These are phyloP conservation scores for Aspergillus bertholletiae DNA, from an alignment of 495 filamentous ascomycete genomes.

Conservation along the genomic window DNA sequence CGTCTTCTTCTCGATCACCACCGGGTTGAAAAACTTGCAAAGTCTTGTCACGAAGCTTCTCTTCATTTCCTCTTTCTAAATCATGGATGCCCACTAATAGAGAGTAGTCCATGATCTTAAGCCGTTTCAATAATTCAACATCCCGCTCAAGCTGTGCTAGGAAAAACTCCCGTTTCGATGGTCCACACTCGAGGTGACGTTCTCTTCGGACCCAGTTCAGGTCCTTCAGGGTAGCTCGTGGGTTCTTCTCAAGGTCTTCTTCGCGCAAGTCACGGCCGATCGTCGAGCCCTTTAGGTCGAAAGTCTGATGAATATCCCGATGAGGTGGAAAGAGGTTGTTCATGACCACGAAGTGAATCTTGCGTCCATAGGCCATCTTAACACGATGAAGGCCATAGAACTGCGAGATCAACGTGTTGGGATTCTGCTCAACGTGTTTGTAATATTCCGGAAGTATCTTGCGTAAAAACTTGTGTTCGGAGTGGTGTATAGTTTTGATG, in stretches of 20 bases:
- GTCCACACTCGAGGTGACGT: slow-evolving; percentile 80
- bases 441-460: slow-evolving; percentile 94
- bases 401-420: slow-evolving; percentile 94
- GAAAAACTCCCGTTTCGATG: slow-evolving; percentile 80
- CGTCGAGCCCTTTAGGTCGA: slow-evolving; percentile 96
- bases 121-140: slow-evolving; percentile 74
- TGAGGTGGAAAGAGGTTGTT: slow-evolving; percentile 99
- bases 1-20: slow-evolving; percentile 57
- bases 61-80: slow-evolving; percentile 82
- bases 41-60: slow-evolving; percentile 92
- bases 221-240: slow-evolving; percentile 92
- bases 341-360: slow-evolving; percentile 99
- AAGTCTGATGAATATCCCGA: slow-evolving; percentile 94
- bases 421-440: slow-evolving; percentile 86
- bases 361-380: slow-evolving; percentile 96
- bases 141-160: slow-evolving; percentile 85
- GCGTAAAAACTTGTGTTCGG: slow-evolving; percentile 90
- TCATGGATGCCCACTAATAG: slow-evolving; percentile 94
- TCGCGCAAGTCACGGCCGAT: slow-evolving; percentile 88
- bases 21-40: slow-evolving; percentile 94
- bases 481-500: slow-evolving; percentile 99
- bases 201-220: slow-evolving; percentile 92
- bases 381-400: slow-evolving; percentile 98
- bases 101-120: slow-evolving; percentile 99
- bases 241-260: slow-evolving; percentile 82